These are phyloP conservation scores for Trichoderma aggressivum DNA, from an alignment of 2,329 filamentous ascomycete genomes.

Conservation along the genomic window DNA sequence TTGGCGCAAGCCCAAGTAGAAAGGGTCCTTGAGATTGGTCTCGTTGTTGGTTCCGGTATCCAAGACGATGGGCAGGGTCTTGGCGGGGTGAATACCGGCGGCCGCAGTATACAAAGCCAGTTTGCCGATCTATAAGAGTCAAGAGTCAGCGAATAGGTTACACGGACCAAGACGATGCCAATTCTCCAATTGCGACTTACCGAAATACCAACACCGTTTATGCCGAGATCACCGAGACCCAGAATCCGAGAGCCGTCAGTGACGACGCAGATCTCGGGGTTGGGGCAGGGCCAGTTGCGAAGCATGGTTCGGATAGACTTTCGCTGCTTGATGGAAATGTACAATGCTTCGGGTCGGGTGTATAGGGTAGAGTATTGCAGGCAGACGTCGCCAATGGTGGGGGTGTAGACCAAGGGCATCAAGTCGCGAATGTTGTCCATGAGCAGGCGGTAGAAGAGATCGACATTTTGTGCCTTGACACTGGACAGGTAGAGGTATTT, in stretches of 20 bases:
- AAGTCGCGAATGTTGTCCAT: conserved; percentile 74
- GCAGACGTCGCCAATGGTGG: conserved; percentile 93
- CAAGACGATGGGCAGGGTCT: conserved; percentile 69
- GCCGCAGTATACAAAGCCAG: conserved; percentile 92
- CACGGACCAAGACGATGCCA: not conserved
- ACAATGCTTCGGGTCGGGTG: conserved; percentile 90
- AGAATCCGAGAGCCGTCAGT: conserved; percentile 93
- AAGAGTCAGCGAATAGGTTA: not conserved
- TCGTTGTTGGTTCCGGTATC: conserved; percentile 67
- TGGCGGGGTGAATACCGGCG: conserved; percentile 87
- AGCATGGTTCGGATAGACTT: conserved; percentile 87
- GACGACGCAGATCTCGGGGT: conserved; percentile 93
- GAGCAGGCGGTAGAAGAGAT: conserved; percentile 79
- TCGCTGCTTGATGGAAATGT: conserved; percentile 92
- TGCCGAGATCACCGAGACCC: conserved; percentile 88
- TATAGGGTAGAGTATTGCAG: conserved; percentile 94
- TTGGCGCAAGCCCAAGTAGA: conserved; percentile 87
- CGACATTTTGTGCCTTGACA: conserved; percentile 70
- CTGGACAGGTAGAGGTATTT: conserved; percentile 80
- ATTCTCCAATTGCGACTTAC: conserved; percentile 45
- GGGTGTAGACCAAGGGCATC: conserved; percentile 83
- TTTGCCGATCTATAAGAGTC: conserved; percentile 69
- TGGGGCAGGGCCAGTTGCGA: conserved; percentile 83
- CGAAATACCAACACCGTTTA: conserved; percentile 97
- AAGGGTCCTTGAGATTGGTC: conserved; percentile 61